These are phyloP conservation scores for Solanum hybrid DNA, from an alignment of 305 asterid species.

Conservation along the genomic window DNA sequence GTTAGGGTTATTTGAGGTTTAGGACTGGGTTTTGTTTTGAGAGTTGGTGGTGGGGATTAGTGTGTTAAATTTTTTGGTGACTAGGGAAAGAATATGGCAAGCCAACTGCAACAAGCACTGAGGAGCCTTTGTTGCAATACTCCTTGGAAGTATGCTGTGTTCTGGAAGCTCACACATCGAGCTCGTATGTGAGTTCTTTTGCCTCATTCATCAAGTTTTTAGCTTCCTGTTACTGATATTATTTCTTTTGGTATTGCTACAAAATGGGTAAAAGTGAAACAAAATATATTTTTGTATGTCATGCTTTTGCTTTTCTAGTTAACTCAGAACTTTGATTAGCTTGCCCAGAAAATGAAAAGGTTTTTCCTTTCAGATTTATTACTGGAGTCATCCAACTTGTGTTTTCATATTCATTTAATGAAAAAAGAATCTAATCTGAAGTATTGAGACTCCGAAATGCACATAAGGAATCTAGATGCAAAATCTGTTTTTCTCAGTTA, in stretches of 20 bases:
- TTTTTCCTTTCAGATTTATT: background rate
- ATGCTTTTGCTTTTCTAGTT: background rate
- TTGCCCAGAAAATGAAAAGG: background rate
- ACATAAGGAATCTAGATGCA: background rate
- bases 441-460: background rate
- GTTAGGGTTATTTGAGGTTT: conserved; percentile 39
- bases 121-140: conserved; percentile 68
- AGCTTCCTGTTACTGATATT: background rate
- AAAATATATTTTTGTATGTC: background rate
- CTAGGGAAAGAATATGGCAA: conserved; percentile 51
- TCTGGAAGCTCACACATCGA: conserved; percentile 85
- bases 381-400: background rate
- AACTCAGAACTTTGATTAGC: background rate
- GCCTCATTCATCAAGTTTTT: conserved; percentile 4
- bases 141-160: conserved; percentile 86
- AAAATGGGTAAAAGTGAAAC: background rate
- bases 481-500: background rate
- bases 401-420: background rate
- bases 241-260: background rate
- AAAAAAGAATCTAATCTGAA: background rate
- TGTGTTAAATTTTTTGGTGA: conserved; percentile 12
- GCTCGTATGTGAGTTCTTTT: conserved; percentile 65
- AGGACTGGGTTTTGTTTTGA: conserved; percentile 27
- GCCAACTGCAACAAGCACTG: conserved; percentile 60
- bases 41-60: conserved; percentile 13